These are phyloP conservation scores for Xylariaceae sp. DNA, from an alignment of 2,329 filamentous ascomycete species.

Conservation along the genomic window DNA sequence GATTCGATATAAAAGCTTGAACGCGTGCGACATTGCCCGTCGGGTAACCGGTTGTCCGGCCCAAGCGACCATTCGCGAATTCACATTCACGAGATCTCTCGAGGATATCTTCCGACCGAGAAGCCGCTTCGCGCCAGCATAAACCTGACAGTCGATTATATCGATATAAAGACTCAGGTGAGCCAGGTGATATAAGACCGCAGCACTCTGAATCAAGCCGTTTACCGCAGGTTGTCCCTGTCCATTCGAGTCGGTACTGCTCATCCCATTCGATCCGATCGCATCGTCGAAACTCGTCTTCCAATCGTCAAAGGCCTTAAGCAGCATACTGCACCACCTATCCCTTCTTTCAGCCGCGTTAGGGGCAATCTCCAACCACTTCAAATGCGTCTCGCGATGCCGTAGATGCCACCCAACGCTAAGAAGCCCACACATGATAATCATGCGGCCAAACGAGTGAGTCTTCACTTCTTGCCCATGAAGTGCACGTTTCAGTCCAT, in stretches of 20 bases:
- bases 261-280: conserved; percentile 39
- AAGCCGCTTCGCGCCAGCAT: conserved; percentile 70
- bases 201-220: conserved; percentile 69
- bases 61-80: conserved; percentile 74
- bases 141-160: conserved; percentile 85
- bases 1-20: conserved; percentile 73
- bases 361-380: conserved; percentile 65
- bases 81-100: conserved; percentile 67
- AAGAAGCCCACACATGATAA: conserved; percentile 84
- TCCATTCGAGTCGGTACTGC: conserved; percentile 34
- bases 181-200: conserved; percentile 76
- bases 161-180: conserved; percentile 88
- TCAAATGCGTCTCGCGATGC: conserved; percentile 78
- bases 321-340: conserved; percentile 71
- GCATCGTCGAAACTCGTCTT: conserved; percentile 75
- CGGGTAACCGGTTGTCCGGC: conserved; percentile 67
- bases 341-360: conserved; percentile 57
- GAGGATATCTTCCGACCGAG: conserved; percentile 73
- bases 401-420: conserved; percentile 91
- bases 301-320: conserved; percentile 81
- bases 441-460: conserved; percentile 82
- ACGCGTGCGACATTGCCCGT: conserved; percentile 77
- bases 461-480: conserved; percentile 77
- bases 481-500: conserved; percentile 76
- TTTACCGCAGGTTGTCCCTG: conserved; percentile 45